Evolutionary conservation across 257 asterid genomes (phyloP), one percentile per base, ranked within the genome.

Genomic region (Solanum rostratum): DNA sequence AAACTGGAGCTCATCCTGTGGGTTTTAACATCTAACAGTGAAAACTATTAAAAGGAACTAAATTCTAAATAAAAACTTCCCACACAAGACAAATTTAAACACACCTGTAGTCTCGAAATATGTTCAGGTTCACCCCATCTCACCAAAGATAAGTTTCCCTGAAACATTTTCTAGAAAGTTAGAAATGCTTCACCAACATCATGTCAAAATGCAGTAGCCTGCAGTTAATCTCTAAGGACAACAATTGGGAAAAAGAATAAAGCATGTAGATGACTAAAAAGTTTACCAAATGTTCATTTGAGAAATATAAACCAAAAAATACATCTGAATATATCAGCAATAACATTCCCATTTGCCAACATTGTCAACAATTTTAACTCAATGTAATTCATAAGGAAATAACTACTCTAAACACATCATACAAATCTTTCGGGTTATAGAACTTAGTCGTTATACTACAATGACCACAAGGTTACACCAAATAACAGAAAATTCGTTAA

Each of bases 71-170:
- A 78, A 49, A n/a, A 18, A 76, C 18, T 0, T 76, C 43, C 62
- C 82, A 24, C 45, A 50, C 80, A 43, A 20, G 85, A 43, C 27
- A 65, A 82, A 41, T 39, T 46, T 50, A 85, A 79, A 82, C 86
- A 81, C 86, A 95, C 99, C 94, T 95, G 95, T 89, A 95, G 88
- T 92, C 92, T 94, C 85, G 95, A 91, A 87, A 94, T 94, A 89
- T 91, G 91, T 84, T 91, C 95, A 74, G 95, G 97, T 86, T 94
- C 95, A 73, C 97, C 97, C 91, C 91, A 95, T 85, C 95, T 90
- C 89, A 91, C 97, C 86, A 95, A 95, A 59, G 94, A 94, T 89
- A 94, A 93, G 84, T 89, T 90, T 80, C 98, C 99, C 99, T 95
- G 92, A 76, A 91, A 66, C 76, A 84, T 50, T 49, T 50, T 27